A percentile compares a stretch with the other conserved stretches of the same genome.
Conservation (phyloP, 768 basidiomycete species). For the Boletales sp. region DNA sequence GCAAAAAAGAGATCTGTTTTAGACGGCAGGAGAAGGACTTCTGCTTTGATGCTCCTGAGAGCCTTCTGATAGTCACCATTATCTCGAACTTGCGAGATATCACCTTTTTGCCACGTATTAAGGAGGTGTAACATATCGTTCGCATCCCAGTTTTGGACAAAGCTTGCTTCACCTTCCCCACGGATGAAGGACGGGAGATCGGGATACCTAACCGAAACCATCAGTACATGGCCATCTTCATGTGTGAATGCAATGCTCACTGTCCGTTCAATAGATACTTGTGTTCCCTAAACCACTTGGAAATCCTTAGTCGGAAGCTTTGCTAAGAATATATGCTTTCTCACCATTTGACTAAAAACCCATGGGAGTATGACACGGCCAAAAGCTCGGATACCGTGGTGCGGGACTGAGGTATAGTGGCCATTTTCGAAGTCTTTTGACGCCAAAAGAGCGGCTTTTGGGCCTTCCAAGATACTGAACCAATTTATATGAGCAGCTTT, state of each 20-base stretch:
- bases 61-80: constrained; percentile 40
- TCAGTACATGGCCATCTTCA: not conserved
- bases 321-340: constrained; percentile 77
- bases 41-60: constrained; percentile 44
- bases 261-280: constrained; percentile 38
- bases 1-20: constrained; percentile 59
- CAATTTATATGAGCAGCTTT: not conserved
- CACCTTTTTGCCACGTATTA: constrained; percentile 48
- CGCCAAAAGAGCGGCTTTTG: constrained; percentile 46
- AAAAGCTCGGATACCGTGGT: constrained; percentile 52
- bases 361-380: constrained; percentile 51
- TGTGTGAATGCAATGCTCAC: constrained; percentile 20
- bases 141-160: constrained; percentile 47
- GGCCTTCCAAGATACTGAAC: constrained; percentile 52
- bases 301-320: constrained; percentile 35
- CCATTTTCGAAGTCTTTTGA: constrained; percentile 53
- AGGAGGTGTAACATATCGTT: constrained; percentile 51
- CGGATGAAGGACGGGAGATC: constrained; percentile 47
- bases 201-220: constrained; percentile 34
- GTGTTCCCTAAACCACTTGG: constrained; percentile 52
- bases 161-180: constrained; percentile 46
- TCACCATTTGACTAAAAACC: constrained; percentile 51
- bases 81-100: constrained; percentile 44
- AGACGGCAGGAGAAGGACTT: constrained; percentile 52
- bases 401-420: constrained; percentile 44